Percentiles rank a stretch among this genome's conserved stretches.
Evolutionary conservation across 331 rosid species (phyloP).

Genomic region (Cucumis variabilis): DNA sequence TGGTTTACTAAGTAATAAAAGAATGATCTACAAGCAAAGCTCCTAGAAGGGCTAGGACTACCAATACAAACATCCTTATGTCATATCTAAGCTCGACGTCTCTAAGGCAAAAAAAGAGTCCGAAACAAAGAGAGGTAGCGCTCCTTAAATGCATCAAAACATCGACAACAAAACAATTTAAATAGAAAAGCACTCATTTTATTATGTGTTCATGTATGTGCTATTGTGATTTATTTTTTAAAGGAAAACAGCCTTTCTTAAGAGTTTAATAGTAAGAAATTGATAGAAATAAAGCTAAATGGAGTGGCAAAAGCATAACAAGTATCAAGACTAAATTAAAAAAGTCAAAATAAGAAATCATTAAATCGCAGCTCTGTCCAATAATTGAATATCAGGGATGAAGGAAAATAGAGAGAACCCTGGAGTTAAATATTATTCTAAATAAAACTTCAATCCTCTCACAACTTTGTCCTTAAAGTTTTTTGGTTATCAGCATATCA

Average conservation of each 20-base stretch:
- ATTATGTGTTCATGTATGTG: too few relatives aligned
- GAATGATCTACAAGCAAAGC: background rate
- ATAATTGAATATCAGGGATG: background rate
- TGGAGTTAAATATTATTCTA: background rate
- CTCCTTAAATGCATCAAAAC: too few relatives aligned
- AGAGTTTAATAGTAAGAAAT: too few relatives aligned
- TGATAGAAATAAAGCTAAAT: too few relatives aligned
- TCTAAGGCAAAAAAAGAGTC: background rate
- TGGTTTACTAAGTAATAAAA: background rate
- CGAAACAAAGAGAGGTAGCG: background rate
- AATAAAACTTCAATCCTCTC: background rate
- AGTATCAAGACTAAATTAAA: too few relatives aligned
- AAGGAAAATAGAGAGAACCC: slow-evolving; percentile 1
- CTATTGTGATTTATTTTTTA: too few relatives aligned
- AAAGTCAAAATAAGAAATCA: too few relatives aligned
- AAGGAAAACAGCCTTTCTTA: too few relatives aligned
- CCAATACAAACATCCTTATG: background rate
- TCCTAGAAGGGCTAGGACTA: background rate
- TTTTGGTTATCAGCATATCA: background rate
- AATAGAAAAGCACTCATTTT: too few relatives aligned
- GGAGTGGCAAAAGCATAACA: too few relatives aligned
- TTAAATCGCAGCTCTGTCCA: background rate
- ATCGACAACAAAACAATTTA: too few relatives aligned
- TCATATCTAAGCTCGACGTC: background rate
- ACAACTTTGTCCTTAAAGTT: background rate